Percentiles rank a stretch among this genome's conserved stretches.
Evolutionary conservation across 495 filamentous ascomycete genomes (phyloP).

Genomic region (Neurospora sp.): DNA sequence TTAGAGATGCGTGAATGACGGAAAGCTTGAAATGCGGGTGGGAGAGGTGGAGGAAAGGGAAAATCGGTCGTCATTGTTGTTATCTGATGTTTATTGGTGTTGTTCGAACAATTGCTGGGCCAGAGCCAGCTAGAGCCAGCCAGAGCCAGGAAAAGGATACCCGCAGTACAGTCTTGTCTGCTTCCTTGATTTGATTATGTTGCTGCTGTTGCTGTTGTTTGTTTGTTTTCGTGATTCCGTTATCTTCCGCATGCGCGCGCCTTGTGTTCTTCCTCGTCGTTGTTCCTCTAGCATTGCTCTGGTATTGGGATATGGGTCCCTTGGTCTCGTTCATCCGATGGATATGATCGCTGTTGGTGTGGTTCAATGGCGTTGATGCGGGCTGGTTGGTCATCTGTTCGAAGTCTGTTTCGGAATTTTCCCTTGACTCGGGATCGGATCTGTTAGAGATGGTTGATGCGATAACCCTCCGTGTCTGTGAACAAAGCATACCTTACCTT

Average conservation of each 20-base stretch:
- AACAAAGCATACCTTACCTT: not conserved
- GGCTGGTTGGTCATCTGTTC: not conserved
- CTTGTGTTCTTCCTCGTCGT: not conserved
- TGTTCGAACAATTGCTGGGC: not conserved
- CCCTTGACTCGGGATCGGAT: not conserved
- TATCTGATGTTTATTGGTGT: not conserved
- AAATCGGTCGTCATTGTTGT: not conserved
- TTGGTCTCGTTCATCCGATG: not conserved
- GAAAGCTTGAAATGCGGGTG: not conserved
- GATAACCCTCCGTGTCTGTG: not conserved
- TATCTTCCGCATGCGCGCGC: not conserved
- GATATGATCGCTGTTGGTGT: not conserved
- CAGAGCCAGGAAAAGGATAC: not conserved
- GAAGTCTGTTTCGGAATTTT: not conserved
- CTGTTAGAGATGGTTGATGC: not conserved
- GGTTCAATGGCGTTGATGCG: not conserved
- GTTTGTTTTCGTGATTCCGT: not conserved
- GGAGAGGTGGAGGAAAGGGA: not conserved
- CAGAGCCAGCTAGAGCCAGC: not conserved
- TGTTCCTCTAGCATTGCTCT: not conserved
- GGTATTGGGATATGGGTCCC: not conserved
- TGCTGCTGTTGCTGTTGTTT: not conserved
- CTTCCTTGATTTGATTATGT: not conserved
- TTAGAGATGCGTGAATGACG: not conserved
- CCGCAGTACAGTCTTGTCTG: not conserved